phyloP scores from a whole-genome alignment of 495 filamentous ascomycete species.

The Penicilliopsis zonata region DNA sequence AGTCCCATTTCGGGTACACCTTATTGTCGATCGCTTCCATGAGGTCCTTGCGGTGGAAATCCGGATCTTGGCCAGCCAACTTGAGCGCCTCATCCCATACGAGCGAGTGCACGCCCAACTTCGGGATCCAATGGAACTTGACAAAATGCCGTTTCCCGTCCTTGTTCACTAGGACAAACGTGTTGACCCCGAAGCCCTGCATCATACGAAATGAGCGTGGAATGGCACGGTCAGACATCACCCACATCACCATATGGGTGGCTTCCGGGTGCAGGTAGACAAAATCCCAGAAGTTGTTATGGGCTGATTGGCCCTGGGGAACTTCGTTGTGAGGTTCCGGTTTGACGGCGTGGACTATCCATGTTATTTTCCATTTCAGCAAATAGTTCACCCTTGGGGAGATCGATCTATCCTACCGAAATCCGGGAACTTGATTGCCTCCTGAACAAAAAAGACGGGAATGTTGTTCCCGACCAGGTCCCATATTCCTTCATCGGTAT shows the following conservation, averaged over 20 bases:
- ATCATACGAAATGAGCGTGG: slow-evolving; percentile 79
- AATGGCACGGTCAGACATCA: slow-evolving; percentile 68
- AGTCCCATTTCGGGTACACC: slow-evolving; percentile 67
- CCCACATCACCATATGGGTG: slow-evolving; percentile 71
- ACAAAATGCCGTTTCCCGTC: slow-evolving; percentile 64
- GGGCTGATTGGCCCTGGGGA: slow-evolving; percentile 37
- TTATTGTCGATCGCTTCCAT: slow-evolving; percentile 68
- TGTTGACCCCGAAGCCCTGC: slow-evolving; percentile 87
- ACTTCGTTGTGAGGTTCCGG: slow-evolving; percentile 60
- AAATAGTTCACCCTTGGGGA: not conserved
- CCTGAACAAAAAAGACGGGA: slow-evolving; percentile 56
- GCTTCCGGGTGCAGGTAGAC: slow-evolving; percentile 49
- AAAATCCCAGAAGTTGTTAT: slow-evolving; percentile 40
- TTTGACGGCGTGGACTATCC: slow-evolving; percentile 58
- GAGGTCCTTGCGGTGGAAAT: slow-evolving; percentile 81
- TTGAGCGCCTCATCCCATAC: slow-evolving; percentile 87
- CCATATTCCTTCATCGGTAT: slow-evolving; percentile 41
- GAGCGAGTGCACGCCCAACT: slow-evolving; percentile 70
- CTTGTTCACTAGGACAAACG: slow-evolving; percentile 60
- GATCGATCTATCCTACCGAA: slow-evolving; percentile 27
- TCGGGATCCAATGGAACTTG: slow-evolving; percentile 72
- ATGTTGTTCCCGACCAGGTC: slow-evolving; percentile 71
- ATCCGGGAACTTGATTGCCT: slow-evolving; percentile 53
- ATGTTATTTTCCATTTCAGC: slow-evolving; percentile 14
- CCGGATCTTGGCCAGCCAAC: slow-evolving; percentile 68